These are phyloP conservation scores for Ustilago hordei DNA, from an alignment of 1,284 basidiomycete species.

Conservation along the genomic window DNA sequence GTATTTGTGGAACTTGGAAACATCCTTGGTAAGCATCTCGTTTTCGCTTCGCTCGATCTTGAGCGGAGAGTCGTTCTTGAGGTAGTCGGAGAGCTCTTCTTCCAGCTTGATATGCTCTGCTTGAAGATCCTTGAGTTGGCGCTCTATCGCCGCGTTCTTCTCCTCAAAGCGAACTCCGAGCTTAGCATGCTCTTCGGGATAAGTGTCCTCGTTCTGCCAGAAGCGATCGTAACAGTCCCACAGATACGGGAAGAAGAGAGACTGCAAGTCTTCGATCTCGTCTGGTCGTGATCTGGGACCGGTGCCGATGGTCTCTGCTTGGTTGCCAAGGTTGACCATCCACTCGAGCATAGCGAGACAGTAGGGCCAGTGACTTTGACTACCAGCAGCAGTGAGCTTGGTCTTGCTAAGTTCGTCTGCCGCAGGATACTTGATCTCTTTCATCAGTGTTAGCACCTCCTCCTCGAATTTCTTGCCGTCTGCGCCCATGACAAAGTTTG, in stretches of 20 bases:
- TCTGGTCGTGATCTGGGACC: constrained; percentile 57
- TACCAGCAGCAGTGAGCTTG: constrained; percentile 66
- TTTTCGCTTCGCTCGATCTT: constrained; percentile 57
- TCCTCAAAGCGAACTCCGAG: constrained; percentile 59
- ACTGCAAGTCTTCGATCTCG: constrained; percentile 61
- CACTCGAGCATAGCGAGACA: constrained; percentile 68
- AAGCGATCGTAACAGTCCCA: constrained; percentile 68
- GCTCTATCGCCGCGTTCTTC: constrained; percentile 53
- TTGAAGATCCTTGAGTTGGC: constrained; percentile 53
- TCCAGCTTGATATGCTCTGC: constrained; percentile 53
- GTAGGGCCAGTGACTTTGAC: constrained; percentile 67
- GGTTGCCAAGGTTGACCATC: constrained; percentile 61
- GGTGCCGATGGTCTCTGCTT: constrained; percentile 50
- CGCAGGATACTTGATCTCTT: constrained; percentile 67
- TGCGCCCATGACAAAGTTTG: constrained; percentile 57
- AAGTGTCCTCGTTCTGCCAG: constrained; percentile 68
- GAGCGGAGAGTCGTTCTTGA: constrained; percentile 59
- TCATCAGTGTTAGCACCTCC: constrained; percentile 63
- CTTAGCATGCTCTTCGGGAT: constrained; percentile 64
- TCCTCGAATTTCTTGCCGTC: constrained; percentile 67
- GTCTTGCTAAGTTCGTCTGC: constrained; percentile 68
- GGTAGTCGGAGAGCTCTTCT: constrained; percentile 46
- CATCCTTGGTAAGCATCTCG: constrained; percentile 60
- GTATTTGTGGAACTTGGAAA: constrained; percentile 65
- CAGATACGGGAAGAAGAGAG: constrained; percentile 65